These are phyloP conservation scores for Tricholoma bakamatsutake DNA, from an alignment of 768 basidiomycete genomes.

Conservation along the genomic window DNA sequence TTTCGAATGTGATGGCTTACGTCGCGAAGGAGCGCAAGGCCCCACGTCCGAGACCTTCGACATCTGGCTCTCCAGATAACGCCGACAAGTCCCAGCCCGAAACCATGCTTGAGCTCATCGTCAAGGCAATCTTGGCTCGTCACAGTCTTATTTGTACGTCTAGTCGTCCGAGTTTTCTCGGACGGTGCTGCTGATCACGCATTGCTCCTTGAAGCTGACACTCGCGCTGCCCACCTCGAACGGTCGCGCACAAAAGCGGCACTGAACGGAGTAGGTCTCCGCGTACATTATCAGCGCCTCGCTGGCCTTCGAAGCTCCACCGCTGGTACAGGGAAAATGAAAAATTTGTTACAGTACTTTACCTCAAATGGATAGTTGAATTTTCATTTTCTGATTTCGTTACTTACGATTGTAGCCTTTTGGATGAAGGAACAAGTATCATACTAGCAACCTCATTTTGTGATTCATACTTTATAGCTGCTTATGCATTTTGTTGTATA, in stretches of 20 bases:
- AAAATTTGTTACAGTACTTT: constrained; percentile 7
- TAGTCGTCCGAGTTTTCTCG: background rate
- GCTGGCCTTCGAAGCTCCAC: constrained; percentile 9
- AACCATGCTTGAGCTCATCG: constrained; percentile 45
- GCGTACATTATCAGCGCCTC: constrained; percentile 56
- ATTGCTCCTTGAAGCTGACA: constrained; percentile 46
- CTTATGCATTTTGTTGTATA: background rate
- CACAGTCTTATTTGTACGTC: constrained; percentile 59
- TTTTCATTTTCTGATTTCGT: background rate
- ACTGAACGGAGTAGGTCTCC: constrained; percentile 58
- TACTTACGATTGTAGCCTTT: background rate
- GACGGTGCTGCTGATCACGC: background rate
- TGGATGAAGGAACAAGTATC: background rate
- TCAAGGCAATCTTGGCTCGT: constrained; percentile 40
- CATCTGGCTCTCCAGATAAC: constrained; percentile 6
- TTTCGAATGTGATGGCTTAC: constrained; percentile 56
- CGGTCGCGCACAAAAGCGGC: constrained; percentile 69
- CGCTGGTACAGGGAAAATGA: constrained; percentile 8
- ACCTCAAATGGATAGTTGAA: constrained; percentile 9
- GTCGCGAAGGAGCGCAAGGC: constrained; percentile 38
- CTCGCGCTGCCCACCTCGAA: constrained; percentile 69
- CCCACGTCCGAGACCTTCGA: constrained; percentile 8
- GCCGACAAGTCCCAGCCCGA: constrained; percentile 18
- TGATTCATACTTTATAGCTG: constrained; percentile 11
- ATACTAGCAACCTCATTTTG: background rate